These are phyloP conservation scores for Fistulifera solaris DNA, from an alignment of 108 stramenopile genomes.

Conservation along the genomic window DNA sequence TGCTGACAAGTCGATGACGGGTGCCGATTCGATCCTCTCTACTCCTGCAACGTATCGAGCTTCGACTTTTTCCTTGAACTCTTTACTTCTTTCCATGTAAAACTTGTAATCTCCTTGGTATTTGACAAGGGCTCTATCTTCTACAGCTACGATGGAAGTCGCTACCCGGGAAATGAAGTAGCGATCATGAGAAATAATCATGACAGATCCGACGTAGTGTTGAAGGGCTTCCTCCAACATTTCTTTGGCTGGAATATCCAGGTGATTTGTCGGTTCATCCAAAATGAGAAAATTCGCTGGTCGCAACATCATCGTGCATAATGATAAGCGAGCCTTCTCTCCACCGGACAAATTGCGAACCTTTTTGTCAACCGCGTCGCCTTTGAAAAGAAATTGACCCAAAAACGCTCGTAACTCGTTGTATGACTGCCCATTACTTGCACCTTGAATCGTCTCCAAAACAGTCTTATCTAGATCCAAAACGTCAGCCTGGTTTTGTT, in stretches of 20 bases:
- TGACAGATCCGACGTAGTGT: conserved; percentile 86
- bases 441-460: conserved; percentile 66
- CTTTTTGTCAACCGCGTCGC: conserved; percentile 89
- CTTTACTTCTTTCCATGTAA: conserved; percentile 82
- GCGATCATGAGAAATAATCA: conserved; percentile 93
- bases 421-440: conserved; percentile 72
- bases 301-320: conserved; percentile 91
- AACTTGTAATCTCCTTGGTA: conserved; percentile 94
- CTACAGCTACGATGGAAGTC: conserved; percentile 89
- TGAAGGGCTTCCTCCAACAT: conserved; percentile 96
- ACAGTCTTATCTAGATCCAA: conserved; percentile 88
- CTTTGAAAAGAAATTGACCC: conserved; percentile 94
- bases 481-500: conserved; percentile 94
- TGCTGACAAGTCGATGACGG: conserved; percentile 60
- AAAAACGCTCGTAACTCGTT: conserved; percentile 87
- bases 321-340: conserved; percentile 89
- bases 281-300: conserved; percentile 87
- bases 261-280: conserved; percentile 53
- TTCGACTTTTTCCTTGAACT: conserved; percentile 82
- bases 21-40: conserved; percentile 62
- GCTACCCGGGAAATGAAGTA: conserved; percentile 95
- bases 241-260: conserved; percentile 90
- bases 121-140: conserved; percentile 73
- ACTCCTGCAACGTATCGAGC: conserved; percentile 70
- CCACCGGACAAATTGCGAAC: conserved; percentile 85